Evolutionary conservation across 1,284 basidiomycete genomes (phyloP).

Genomic region (Puccinia sorghi): DNA sequence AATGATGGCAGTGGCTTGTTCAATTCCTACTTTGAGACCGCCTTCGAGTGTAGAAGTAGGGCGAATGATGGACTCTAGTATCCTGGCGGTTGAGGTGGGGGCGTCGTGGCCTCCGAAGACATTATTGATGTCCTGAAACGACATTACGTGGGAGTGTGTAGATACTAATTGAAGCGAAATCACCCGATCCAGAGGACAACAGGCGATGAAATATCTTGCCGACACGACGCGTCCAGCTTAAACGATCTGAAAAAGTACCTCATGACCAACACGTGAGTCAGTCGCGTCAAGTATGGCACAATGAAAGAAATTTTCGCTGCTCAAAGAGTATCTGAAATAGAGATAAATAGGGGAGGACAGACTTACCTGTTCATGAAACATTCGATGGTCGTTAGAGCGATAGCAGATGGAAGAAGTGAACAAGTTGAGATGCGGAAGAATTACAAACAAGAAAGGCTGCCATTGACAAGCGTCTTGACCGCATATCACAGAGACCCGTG

Average conservation of each 20-base stretch:
- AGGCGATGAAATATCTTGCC: neutral
- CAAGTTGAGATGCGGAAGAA: too few relatives aligned
- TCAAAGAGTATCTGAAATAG: too few relatives aligned
- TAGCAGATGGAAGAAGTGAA: too few relatives aligned
- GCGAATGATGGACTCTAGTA: constrained; percentile 44
- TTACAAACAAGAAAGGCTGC: too few relatives aligned
- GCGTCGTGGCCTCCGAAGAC: constrained; percentile 18
- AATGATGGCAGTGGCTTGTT: constrained; percentile 48
- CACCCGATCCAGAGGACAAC: neutral
- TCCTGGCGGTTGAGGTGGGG: constrained; percentile 43
- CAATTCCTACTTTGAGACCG: constrained; percentile 18
- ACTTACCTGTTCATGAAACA: neutral
- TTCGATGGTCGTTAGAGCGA: neutral
- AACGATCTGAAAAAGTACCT: neutral
- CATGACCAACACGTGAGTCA: neutral
- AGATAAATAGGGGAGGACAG: neutral
- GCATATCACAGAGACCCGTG: too few relatives aligned
- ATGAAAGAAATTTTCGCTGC: neutral
- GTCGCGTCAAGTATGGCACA: neutral
- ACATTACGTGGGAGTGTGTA: neutral
- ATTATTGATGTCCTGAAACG: constrained; percentile 21
- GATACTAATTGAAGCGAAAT: neutral
- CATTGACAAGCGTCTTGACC: too few relatives aligned
- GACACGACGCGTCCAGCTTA: neutral
- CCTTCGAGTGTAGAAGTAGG: constrained; percentile 25